Conservation (phyloP, 2,329 filamentous ascomycete genomes). For the Chaetomiaceae sp. region DNA sequence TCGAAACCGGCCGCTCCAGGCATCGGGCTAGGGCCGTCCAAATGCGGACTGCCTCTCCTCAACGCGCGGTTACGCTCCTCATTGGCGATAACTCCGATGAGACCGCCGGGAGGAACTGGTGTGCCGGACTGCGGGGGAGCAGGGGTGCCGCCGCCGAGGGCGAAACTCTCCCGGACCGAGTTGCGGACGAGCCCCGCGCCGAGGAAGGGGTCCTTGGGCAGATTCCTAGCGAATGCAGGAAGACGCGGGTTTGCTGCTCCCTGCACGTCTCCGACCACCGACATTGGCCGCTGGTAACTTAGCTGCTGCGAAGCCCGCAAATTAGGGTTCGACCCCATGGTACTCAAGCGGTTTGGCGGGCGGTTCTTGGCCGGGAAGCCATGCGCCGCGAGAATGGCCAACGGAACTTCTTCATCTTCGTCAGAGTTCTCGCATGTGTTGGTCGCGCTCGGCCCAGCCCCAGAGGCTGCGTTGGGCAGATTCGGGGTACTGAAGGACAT, state of each 20-base stretch:
- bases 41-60: constrained; percentile 71
- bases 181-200: constrained; percentile 72
- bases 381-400: constrained; percentile 82
- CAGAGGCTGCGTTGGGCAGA: constrained; percentile 37
- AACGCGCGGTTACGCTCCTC: constrained; percentile 77
- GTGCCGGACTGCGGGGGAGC: constrained; percentile 34
- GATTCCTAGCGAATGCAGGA: constrained; percentile 75
- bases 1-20: constrained; percentile 41
- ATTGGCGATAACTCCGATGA: constrained; percentile 82
- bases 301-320: constrained; percentile 52
- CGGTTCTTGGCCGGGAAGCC: constrained; percentile 78
- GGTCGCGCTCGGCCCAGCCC: constrained; percentile 34
- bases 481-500: constrained; percentile 61
- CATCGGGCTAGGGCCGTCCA: constrained; percentile 46
- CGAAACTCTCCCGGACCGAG: constrained; percentile 68
- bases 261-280: constrained; percentile 50
- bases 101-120: constrained; percentile 63
- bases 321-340: constrained; percentile 67
- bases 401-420: constrained; percentile 81
- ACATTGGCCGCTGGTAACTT: constrained; percentile 50
- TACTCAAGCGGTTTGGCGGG: constrained; percentile 63
- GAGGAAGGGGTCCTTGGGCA: constrained; percentile 81
- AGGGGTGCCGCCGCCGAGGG: constrained; percentile 57
- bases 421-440: constrained; percentile 54
- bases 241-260: constrained; percentile 47